Base-by-base conservation (phyloP, 1,284 basidiomycete species). In the Ustilago cynodontis region DNA sequence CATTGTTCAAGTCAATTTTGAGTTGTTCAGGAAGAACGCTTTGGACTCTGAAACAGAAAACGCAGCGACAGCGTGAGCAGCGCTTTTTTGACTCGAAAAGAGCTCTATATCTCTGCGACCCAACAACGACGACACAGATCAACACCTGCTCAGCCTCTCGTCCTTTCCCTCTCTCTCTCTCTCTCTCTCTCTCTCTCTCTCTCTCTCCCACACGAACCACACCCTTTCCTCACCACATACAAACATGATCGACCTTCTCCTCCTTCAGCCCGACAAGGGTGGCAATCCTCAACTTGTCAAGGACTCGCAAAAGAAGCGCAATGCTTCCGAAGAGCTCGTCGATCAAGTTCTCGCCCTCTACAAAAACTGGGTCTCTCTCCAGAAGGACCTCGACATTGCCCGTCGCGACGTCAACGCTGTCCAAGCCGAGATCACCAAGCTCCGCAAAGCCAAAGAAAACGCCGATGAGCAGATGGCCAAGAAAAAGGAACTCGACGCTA, bases 261-360 rank as follows among this genome's bases (percentile, higher is more conserved):
- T 78, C 54, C 80, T 85, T 37, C 82, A 84, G 64, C 77, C 81
- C 85, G 71, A 82, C 71, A 87, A 87, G 80, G 97, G 96, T 41
- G 97, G 96, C 55, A 93, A 98, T 88, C 92, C 95, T n/a, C 92
- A 94, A 80, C 90, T 92, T 84, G 95, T 99, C 79, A 89, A 92
- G 74, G 94, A 95, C 84, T 97, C 94, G 16, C 95, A 99, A 88
- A 89, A 91, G 85, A 96, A 95, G 88, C 91, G 97, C 47, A 93
- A 93, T 8, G 92, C 94, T 51, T 89, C 92, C 26, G 93, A 93
- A 53, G 94, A 95, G 87, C 87, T 98, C 77, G 95, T 98, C 14
- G 95, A 98, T 87, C 93, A 98, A 86, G 91, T 98, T 69, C 91
- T 98, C 75, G 90, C 90, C 81, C 92, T 97, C 90, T 98, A 98